Evolutionary conservation across 2,329 filamentous ascomycete genomes (phyloP), one percentile per base, ranked within the genome.

Genomic region (Fusarium zealandicum): DNA sequence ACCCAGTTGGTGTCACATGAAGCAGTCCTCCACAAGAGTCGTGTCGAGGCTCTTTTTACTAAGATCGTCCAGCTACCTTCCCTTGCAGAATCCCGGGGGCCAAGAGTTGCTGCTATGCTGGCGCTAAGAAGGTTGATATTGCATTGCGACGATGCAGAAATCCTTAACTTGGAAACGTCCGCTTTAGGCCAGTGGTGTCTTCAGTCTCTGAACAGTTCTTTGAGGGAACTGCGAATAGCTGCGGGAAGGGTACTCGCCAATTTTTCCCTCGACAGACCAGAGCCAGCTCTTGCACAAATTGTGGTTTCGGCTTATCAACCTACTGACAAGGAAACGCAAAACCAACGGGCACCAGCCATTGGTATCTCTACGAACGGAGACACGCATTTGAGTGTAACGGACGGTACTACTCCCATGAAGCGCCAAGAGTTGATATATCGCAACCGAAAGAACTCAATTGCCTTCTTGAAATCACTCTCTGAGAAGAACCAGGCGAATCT

Each of bases 201-300:
- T 5, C 85, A 89, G 63, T 91, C 89, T 1, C 77, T 98, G 32
- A 87, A 88, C 59, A 96, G 93, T 72, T 96, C 93, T 1, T 73
- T 92, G 16, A 84, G 93, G 68, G 95, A 98, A 70, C 77, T 98
- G 22, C 87, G 93, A 27, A 84, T 97, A 64, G 89, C 89, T 31
- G 90, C 93, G 52, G 90, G 89, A 30, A 82, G 84, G 54, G 85
- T 87, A 0, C 70, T 93, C 20, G 79, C 86, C 40, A 77, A 81
- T 0, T 96, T 95, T 70, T 74, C 93, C 30, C 77, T 68, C 1
- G 61, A 58, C 8, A 68, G 58, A 28, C 52, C 64, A 3, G 59
- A 60, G 2, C 31, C 51, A n/a, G 17, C 14, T 16, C 37, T 54
- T 8, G 31, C 52, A 17, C 63, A 42, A 6, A 43, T 63, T 22